Conservation (phyloP, 208 protist species). For the Blechomonas ayalai region DNA sequence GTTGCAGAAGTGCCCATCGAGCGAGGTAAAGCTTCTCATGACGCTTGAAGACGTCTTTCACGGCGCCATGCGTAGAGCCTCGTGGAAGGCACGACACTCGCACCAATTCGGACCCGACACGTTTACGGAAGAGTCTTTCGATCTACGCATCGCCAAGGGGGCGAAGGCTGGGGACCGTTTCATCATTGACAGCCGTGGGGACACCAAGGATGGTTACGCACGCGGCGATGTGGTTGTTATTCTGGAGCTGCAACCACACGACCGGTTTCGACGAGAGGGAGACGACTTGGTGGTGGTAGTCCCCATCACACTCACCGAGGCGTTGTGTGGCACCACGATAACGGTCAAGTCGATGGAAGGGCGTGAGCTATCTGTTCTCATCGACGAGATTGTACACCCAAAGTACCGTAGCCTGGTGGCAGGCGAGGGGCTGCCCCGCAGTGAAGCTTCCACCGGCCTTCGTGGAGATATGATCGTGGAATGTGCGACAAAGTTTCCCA, state of each 20-base stretch:
- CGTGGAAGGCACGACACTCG: slow-evolving; percentile 37
- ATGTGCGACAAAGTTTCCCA: slow-evolving; percentile 71
- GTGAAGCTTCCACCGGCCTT: slow-evolving; percentile 16
- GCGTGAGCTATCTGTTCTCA: slow-evolving; percentile 57
- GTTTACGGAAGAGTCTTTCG: slow-evolving; percentile 32
- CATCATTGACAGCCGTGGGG: slow-evolving; percentile 47
- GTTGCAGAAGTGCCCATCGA: slow-evolving; percentile 39
- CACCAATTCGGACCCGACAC: slow-evolving; percentile 15
- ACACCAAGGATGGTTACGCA: slow-evolving; percentile 39
- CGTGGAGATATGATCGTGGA: slow-evolving; percentile 78
- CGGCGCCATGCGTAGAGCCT: slow-evolving; percentile 64
- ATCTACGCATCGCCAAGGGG: slow-evolving; percentile 64
- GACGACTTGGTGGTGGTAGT: slow-evolving; percentile 66
- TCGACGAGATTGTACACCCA: slow-evolving; percentile 85
- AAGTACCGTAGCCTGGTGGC: slow-evolving; percentile 65
- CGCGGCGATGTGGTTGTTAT: slow-evolving; percentile 72
- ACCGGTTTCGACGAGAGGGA: slow-evolving; percentile 72
- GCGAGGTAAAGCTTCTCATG: slow-evolving; percentile 53
- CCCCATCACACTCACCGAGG: slow-evolving; percentile 66
- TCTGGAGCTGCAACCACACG: slow-evolving; percentile 59
- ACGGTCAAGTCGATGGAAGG: slow-evolving; percentile 77
- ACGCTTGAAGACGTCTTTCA: slow-evolving; percentile 83
- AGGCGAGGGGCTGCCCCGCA: slow-evolving; percentile 55
- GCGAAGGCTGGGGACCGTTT: slow-evolving; percentile 63
- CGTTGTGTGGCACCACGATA: slow-evolving; percentile 80